Evolutionary conservation across 352 stramenopile genomes (phyloP), one percentile per base, ranked within the genome.

Genomic region (Globisporangium camurandrum): DNA sequence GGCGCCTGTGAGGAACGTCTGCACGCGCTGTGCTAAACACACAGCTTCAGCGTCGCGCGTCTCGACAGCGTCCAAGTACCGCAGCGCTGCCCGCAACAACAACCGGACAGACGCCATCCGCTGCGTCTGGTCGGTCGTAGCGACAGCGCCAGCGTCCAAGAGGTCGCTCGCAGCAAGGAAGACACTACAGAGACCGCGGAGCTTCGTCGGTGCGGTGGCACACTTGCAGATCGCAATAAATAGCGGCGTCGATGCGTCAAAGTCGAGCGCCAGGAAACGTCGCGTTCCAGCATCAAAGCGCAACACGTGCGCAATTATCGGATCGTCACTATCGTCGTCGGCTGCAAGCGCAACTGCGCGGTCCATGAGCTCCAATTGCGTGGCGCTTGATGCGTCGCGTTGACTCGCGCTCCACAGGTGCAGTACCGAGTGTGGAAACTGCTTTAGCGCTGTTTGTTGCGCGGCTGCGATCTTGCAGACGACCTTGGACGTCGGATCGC

Each of bases 141-240:
- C 16, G 0, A 27, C 46, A n/a, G n/a, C n/a, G 7, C 26, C 14
- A 11, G 42, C 17, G 40, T 31, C 30, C 14, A 70, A 27, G 22
- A 79, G 44, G 40, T 74, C 68, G 17, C 43, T 54, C 19, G 56
- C 57, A 2, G 66, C 68, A 39, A 74, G 26, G 31, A 79, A 79
- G 17, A 75, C 43, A 30, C 68, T 71, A 23, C 60, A 61, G 17
- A 79, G 55, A 17, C 68, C 66, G 26, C 68, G 66, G 19, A 75
- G 44, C 36, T 70, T 75, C 22, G 45, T 34, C 7, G 66, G 66
- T 4, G 68, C 68, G 17, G 49, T 73, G 14, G 52, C 14, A 26
- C 60, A 73, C 36, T 63, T 71, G 54, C 62, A 73, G 39, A 78
- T 61, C 1, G 42, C 22, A 45, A 54, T 68, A 19, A 78, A 75